Base-by-base conservation (phyloP, 495 filamentous ascomycete genomes). In the Talaromyces thailandensis region DNA sequence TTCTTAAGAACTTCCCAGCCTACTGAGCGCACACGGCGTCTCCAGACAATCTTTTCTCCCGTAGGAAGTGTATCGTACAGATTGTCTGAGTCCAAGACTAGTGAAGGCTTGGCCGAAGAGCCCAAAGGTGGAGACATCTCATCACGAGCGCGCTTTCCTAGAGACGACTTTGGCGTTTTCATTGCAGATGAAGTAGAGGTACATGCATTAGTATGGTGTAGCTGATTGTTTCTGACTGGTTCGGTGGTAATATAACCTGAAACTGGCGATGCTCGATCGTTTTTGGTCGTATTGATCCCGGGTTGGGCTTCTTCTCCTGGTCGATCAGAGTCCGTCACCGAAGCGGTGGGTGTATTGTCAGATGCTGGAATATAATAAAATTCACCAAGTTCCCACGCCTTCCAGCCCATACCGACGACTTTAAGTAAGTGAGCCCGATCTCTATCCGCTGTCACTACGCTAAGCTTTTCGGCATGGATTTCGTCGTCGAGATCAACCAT, bases 1-100 rank as follows among this genome's bases (percentile, higher is more conserved):
- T 74, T 58, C 53, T 75, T 66, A 5, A 77, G 63, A 1, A 73
- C 71, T n/a, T 79, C 75, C 77, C 75, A 78, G 14, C 71, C 73
- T 7, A 75, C 74, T 7, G 71, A 73, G 4, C 70, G 66, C 35
- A 78, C 64, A 8, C 63, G 65, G 21, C 77, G 70, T 57, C 71
- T 65, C 62, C 71, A 70, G 2, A 69, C 31, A 16, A 58, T 25
- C 9, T 58, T 63, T 26, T 63, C 53, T 29, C 62, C 61, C 0
- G 48, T 43, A 56, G 62, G 35, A n/a, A 63, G 53, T 26, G 62
- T 58, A 29, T 63, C 62, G 18, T 57, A 51, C 14, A 28, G 6
- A 16, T 63, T 56, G 29, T 59, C 56, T 4, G 55, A 43, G 7
- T 57, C 55, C 35, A 24, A 25, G 31, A 45, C 23, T 7, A 56